A percentile compares a stretch with the other conserved stretches of the same genome.
Evolutionary conservation across 805 yeast species (phyloP).

Genomic region (Wickerhamiella slavikovae): DNA sequence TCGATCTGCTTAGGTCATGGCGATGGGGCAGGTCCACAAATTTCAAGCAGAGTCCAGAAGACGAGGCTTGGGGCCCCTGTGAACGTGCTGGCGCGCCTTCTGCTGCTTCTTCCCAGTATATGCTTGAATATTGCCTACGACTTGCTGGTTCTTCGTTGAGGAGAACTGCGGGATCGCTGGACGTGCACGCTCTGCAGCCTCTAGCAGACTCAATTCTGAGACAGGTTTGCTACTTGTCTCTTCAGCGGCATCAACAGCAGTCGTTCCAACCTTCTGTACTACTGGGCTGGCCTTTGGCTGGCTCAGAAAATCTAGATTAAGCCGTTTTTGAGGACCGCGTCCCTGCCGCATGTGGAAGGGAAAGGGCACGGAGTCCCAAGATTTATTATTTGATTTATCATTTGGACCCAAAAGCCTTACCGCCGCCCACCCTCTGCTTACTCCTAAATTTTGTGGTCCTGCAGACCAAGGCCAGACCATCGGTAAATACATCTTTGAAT

Average conservation of each 20-base stretch:
- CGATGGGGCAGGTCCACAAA: too few species aligned
- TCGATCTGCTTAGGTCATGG: too few species aligned
- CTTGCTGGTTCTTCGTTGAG: conserved; percentile 8
- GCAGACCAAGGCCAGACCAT: too few species aligned
- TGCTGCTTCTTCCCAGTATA: neutral
- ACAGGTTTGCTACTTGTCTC: too few species aligned
- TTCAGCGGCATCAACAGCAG: neutral
- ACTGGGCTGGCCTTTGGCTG: neutral
- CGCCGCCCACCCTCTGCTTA: too few species aligned
- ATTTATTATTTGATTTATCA: too few species aligned
- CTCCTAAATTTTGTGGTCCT: too few species aligned
- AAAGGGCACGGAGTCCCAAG: too few species aligned
- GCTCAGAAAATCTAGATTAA: neutral
- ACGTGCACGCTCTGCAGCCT: neutral
- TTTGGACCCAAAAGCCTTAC: too few species aligned
- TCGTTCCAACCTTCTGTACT: neutral
- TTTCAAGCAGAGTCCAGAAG: too few species aligned
- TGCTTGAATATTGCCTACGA: conserved; percentile 8
- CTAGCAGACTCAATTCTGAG: neutral
- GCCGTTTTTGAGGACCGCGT: neutral
- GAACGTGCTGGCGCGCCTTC: conserved; percentile 5
- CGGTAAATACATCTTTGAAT: too few species aligned
- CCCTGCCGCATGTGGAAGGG: neutral
- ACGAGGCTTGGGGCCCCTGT: neutral
- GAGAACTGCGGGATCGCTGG: conserved; percentile 4